Evolutionary conservation across 371 early-diverging fungal genomes (phyloP).

Genomic region (Haplosporangium sp.): DNA sequence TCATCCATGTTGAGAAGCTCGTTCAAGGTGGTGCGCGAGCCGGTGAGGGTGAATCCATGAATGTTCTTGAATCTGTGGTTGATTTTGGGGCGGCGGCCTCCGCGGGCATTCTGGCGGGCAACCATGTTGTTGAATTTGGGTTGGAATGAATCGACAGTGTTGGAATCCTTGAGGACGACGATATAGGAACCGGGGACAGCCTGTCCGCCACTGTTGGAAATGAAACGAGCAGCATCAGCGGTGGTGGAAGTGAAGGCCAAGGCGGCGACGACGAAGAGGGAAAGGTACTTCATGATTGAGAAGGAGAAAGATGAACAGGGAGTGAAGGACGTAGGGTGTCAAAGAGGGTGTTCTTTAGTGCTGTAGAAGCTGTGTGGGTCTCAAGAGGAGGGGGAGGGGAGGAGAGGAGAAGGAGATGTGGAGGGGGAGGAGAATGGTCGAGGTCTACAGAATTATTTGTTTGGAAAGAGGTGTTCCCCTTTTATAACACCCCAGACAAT

Average conservation of each 20-base stretch:
- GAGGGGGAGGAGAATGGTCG: background rate
- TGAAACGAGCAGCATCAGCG: constrained; percentile 23
- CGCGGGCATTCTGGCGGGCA: constrained; percentile 27
- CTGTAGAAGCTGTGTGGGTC: constrained; percentile 25
- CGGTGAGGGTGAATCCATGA: constrained; percentile 17
- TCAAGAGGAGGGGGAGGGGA: constrained; percentile 1
- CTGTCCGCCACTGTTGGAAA: constrained; percentile 11
- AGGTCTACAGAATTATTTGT: constrained; percentile 11
- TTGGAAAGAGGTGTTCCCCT: too few species aligned
- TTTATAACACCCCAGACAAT: too few species aligned
- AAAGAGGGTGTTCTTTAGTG: constrained; percentile 1
- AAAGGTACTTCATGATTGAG: constrained; percentile 35
- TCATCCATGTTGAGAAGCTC: constrained; percentile 32
- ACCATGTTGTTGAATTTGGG: constrained; percentile 32
- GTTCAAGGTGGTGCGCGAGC: constrained; percentile 2
- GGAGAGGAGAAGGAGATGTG: background rate
- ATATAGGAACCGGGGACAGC: constrained; percentile 40
- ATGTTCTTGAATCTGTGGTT: constrained; percentile 18
- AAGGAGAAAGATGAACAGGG: background rate
- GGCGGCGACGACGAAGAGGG: constrained; percentile 36
- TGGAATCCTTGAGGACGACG: constrained; percentile 44
- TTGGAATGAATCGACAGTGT: constrained; percentile 15
- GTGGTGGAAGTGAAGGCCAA: constrained; percentile 24
- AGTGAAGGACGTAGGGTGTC: background rate
- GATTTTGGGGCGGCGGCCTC: constrained; percentile 22